Evolutionary conservation across 345 rosid species (phyloP).

Genomic region (Camelina neglecta): DNA sequence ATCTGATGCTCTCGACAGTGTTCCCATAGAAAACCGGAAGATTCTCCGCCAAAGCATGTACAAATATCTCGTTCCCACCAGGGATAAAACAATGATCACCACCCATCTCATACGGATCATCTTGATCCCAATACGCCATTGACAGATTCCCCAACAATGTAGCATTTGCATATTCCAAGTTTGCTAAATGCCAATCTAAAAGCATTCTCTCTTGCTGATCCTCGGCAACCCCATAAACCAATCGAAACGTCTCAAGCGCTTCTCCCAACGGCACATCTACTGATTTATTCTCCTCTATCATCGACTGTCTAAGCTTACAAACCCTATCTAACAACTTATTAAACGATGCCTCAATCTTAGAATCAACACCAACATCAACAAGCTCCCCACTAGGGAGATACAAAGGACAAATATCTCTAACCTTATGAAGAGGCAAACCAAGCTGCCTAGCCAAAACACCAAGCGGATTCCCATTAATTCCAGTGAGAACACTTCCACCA

Average conservation of each 20-base stretch:
- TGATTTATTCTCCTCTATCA: constrained; percentile 90
- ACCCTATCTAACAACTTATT: constrained; percentile 89
- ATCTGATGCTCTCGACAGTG: constrained; percentile 75
- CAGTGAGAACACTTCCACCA: constrained; percentile 96
- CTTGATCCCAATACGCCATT: constrained; percentile 98
- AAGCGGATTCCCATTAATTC: constrained; percentile 90
- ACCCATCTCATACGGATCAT: constrained; percentile 98
- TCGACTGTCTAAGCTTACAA: constrained; percentile 93
- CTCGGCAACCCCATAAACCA: constrained; percentile 79
- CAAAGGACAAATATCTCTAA: constrained; percentile 91
- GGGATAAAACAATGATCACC: constrained; percentile 99
- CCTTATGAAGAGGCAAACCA: constrained; percentile 92
- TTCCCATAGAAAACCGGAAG: constrained; percentile 80
- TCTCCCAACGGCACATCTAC: constrained; percentile 86
- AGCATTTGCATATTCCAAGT: constrained; percentile 95
- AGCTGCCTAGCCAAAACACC: constrained; percentile 94
- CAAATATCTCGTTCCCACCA: constrained; percentile 86
- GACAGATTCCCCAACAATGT: constrained; percentile 84
- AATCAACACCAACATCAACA: constrained; percentile 76
- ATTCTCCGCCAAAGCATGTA: constrained; percentile 84
- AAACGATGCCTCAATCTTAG: constrained; percentile 80
- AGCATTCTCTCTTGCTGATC: constrained; percentile 83
- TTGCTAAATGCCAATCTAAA: constrained; percentile 93
- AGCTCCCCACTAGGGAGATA: constrained; percentile 82
- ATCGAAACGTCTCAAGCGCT: constrained; percentile 83